phyloP scores from a whole-genome alignment of 1,284 basidiomycete genomes.

The Heterobasidion irregulare region DNA sequence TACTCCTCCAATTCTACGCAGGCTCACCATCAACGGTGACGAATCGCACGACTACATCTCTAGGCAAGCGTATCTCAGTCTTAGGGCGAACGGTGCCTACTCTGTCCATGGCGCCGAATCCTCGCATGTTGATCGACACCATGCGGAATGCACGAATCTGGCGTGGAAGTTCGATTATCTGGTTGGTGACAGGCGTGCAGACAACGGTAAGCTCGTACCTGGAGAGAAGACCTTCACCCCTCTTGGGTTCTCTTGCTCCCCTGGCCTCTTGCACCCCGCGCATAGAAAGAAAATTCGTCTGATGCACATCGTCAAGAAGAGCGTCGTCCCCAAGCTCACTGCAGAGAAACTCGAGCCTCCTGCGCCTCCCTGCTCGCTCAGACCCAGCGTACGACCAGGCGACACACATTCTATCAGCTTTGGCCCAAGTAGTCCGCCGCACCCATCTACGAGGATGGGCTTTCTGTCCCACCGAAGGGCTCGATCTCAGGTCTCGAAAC shows the following conservation, averaged over 20 bases:
- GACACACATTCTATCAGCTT: too few species aligned
- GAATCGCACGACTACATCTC: constrained; percentile 66
- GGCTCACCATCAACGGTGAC: constrained; percentile 54
- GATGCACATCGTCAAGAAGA: constrained; percentile 65
- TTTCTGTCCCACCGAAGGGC: background rate
- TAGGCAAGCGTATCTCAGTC: constrained; percentile 55
- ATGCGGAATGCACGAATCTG: constrained; percentile 23
- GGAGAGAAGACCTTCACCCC: constrained; percentile 69
- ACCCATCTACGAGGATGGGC: background rate
- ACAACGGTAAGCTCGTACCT: constrained; percentile 36
- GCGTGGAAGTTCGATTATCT: constrained; percentile 74
- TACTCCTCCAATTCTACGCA: constrained; percentile 54
- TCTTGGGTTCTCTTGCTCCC: constrained; percentile 65
- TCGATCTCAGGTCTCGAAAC: background rate
- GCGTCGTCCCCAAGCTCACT: constrained; percentile 45
- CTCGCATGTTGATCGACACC: constrained; percentile 6
- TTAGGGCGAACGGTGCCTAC: constrained; percentile 68
- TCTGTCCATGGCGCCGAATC: constrained; percentile 56
- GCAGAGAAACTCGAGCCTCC: constrained; percentile 51
- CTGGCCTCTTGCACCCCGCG: constrained; percentile 49
- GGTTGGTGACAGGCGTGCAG: constrained; percentile 47
- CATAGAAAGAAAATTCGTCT: constrained; percentile 61
- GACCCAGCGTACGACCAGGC: background rate
- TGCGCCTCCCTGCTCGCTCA: constrained; percentile 1
- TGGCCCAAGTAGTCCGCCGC: background rate